Percentiles rank a stretch among this genome's conserved stretches.
phyloP scores from a whole-genome alignment of 495 filamentous ascomycete genomes.

The Xylaria venustula region DNA sequence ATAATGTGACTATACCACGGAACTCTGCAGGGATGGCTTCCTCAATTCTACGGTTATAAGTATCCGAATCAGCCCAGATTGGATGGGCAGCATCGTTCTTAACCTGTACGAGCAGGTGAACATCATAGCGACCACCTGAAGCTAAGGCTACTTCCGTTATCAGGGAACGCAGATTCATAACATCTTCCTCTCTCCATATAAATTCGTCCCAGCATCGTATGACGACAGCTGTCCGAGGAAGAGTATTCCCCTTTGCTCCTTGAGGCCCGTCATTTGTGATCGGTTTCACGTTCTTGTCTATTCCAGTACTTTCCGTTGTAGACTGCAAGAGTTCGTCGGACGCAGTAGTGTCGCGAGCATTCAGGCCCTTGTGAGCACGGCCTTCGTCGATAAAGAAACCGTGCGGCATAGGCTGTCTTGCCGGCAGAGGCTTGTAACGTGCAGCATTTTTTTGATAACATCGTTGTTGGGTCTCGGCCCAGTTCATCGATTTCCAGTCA shows the following conservation, averaged over 20 bases:
- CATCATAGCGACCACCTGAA: conserved; percentile 77
- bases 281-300: conserved; percentile 42
- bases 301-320: neutral
- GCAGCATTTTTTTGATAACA: conserved; percentile 69
- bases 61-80: conserved; percentile 61
- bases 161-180: conserved; percentile 68
- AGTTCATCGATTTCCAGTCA: conserved; percentile 70
- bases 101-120: conserved; percentile 78
- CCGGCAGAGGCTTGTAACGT: conserved; percentile 55
- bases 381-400: conserved; percentile 43
- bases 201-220: conserved; percentile 74
- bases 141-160: conserved; percentile 73
- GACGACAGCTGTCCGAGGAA: conserved; percentile 67
- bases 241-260: conserved; percentile 54
- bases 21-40: conserved; percentile 82
- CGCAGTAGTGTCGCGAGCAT: conserved; percentile 18
- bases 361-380: neutral
- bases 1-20: conserved; percentile 80
- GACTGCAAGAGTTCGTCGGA: neutral
- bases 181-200: conserved; percentile 65
- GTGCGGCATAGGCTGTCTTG: conserved; percentile 38
- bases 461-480: conserved; percentile 70
- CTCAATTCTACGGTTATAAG: conserved; percentile 58
- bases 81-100: conserved; percentile 61
- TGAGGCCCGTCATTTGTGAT: conserved; percentile 55